phyloP scores from a whole-genome alignment of 257 asterid species.

The Osmanthus fragrans region DNA sequence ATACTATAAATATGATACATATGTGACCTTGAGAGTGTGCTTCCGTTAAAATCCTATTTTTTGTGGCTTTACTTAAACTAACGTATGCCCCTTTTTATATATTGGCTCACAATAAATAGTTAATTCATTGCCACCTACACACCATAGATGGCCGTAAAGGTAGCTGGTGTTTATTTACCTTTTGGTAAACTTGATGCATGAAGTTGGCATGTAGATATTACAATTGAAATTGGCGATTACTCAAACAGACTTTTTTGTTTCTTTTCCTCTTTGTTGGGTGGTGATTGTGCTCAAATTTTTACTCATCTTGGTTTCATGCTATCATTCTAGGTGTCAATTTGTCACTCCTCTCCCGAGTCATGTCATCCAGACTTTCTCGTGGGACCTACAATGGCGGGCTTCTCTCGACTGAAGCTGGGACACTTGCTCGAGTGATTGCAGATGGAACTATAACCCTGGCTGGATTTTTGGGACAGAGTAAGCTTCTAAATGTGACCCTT shows the following conservation, averaged over 20 bases:
- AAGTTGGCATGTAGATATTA: not conserved
- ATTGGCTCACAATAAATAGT: not conserved
- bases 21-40: not conserved
- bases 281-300: not conserved
- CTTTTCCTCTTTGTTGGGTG: not conserved
- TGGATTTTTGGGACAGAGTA: constrained; percentile 70
- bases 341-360: constrained; percentile 87
- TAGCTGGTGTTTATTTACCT: not conserved
- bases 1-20: not conserved
- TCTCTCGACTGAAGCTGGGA: constrained; percentile 95
- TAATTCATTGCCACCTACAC: not conserved
- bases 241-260: not conserved
- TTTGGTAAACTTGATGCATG: not conserved
- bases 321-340: constrained; percentile 66
- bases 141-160: not conserved
- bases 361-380: constrained; percentile 96
- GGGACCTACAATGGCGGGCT: constrained; percentile 94
- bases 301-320: constrained; percentile 1
- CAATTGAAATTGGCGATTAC: not conserved
- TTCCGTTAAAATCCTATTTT: not conserved
- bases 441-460: constrained; percentile 88
- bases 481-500: constrained; percentile 75
- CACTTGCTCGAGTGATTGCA: constrained; percentile 88
- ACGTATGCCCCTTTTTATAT: not conserved
- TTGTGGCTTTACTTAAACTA: not conserved